Percentiles rank a stretch among this genome's conserved stretches.
phyloP scores from a whole-genome alignment of 164 flowering plant species.

The Malania oleifera region DNA sequence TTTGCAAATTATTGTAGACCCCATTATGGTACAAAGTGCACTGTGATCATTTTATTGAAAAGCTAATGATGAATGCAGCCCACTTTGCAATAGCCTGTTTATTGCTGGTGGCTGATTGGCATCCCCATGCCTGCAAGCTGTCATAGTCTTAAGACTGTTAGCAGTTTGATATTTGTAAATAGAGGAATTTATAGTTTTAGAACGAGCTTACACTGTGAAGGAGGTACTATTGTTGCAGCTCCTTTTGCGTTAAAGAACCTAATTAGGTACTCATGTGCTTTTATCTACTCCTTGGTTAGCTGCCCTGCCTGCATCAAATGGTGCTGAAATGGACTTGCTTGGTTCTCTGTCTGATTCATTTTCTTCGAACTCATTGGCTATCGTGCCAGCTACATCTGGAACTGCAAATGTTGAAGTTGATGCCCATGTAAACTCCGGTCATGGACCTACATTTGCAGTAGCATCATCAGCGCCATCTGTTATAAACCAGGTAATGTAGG shows the following conservation, averaged over 20 bases:
- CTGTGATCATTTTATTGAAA: too few species aligned
- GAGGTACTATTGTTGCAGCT: neutral
- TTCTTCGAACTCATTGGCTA: constrained; percentile 50
- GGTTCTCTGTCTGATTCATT: constrained; percentile 68
- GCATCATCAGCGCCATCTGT: constrained; percentile 31
- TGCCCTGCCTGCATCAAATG: constrained; percentile 40
- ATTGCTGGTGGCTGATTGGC: too few species aligned
- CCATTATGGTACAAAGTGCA: too few species aligned
- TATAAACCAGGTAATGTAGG: constrained; percentile 52
- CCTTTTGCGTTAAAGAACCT: neutral
- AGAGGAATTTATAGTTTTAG: neutral
- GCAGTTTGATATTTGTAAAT: neutral
- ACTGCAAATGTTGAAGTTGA: constrained; percentile 37
- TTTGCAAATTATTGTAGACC: too few species aligned
- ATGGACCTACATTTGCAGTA: constrained; percentile 33
- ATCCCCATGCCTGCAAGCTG: too few species aligned
- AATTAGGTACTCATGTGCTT: neutral
- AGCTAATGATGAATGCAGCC: too few species aligned
- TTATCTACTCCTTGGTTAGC: constrained; percentile 24
- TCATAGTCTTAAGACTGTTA: too few species aligned
- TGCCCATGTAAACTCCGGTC: constrained; percentile 22
- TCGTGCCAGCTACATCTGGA: constrained; percentile 41
- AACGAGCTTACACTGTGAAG: too few species aligned
- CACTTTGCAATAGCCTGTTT: too few species aligned
- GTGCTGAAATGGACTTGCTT: constrained; percentile 67